phyloP scores from a whole-genome alignment of 192 early-diverging fungal species.

The Coemansia sp. region DNA sequence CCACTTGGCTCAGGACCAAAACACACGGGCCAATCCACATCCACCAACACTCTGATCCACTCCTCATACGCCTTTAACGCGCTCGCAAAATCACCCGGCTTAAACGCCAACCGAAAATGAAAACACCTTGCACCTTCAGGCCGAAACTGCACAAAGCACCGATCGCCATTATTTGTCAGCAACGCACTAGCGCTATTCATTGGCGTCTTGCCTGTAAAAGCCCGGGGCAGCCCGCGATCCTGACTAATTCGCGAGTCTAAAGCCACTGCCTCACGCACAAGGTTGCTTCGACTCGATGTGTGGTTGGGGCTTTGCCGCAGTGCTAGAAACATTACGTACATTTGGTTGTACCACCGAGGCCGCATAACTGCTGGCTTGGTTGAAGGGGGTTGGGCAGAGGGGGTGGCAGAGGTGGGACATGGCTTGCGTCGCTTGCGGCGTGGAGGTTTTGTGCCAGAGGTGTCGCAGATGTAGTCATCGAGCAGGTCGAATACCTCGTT shows the following conservation, averaged over 20 bases:
- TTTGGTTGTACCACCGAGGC: conserved; percentile 90
- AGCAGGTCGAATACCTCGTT: conserved; percentile 50
- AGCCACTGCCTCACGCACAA: conserved; percentile 73
- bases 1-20: conserved; percentile 58
- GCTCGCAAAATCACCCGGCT: conserved; percentile 75
- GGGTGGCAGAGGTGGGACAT: background rate
- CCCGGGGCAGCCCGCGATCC: conserved; percentile 70
- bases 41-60: conserved; percentile 71
- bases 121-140: conserved; percentile 64
- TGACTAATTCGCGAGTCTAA: conserved; percentile 75
- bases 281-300: conserved; percentile 67
- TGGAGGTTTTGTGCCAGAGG: background rate
- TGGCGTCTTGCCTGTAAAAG: conserved; percentile 87
- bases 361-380: conserved; percentile 9
- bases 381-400: background rate
- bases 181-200: conserved; percentile 75
- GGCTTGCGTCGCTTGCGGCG: conserved; percentile 25
- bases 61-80: conserved; percentile 66
- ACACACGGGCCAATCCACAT: conserved; percentile 82
- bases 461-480: conserved; percentile 40
- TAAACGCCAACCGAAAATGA: conserved; percentile 77
- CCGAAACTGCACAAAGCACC: conserved; percentile 71
- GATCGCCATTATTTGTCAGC: conserved; percentile 75
- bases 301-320: conserved; percentile 67
- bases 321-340: conserved; percentile 81